These are phyloP conservation scores for Incumbomyces lentus DNA, from an alignment of 2,329 filamentous ascomycete genomes.

Conservation along the genomic window DNA sequence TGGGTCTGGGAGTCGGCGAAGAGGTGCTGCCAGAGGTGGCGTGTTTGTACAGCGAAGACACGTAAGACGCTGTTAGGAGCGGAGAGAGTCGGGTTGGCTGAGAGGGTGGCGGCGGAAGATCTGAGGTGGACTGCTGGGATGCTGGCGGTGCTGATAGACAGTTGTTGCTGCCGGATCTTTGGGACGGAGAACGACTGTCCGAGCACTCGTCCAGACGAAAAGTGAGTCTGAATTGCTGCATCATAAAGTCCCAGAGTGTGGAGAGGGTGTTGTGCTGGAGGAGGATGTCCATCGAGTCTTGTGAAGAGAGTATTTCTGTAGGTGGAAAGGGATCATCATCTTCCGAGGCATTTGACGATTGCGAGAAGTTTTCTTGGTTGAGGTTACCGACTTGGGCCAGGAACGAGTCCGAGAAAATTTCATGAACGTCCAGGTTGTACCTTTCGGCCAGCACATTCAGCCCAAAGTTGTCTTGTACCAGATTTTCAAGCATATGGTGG, in stretches of 20 bases:
- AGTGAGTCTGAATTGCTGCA: conserved; percentile 47
- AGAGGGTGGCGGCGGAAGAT: conserved; percentile 26
- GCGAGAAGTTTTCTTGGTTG: conserved; percentile 55
- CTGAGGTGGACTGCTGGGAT: conserved; percentile 22
- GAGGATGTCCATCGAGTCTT: conserved; percentile 41
- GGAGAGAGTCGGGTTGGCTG: conserved; percentile 34
- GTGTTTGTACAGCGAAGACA: conserved; percentile 27
- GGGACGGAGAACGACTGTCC: conserved; percentile 20
- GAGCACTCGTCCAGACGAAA: conserved; percentile 25
- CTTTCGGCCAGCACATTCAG: conserved; percentile 59
- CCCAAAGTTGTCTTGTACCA: conserved; percentile 61
- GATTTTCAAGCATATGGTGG: conserved; percentile 66
- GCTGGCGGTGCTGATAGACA: conserved; percentile 16
- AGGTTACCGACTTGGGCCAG: conserved; percentile 62
- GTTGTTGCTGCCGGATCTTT: conserved; percentile 8
- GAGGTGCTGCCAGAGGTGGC: not conserved
- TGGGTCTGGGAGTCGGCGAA: conserved; percentile 14
- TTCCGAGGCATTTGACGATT: conserved; percentile 22
- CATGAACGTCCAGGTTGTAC: conserved; percentile 56
- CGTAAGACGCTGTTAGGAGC: conserved; percentile 34
- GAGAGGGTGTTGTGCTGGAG: conserved; percentile 49
- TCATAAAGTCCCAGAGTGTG: conserved; percentile 53
- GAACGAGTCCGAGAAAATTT: conserved; percentile 66
- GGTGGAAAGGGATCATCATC: conserved; percentile 15
- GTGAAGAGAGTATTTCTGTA: conserved; percentile 15